Evolutionary conservation across 768 basidiomycete species (phyloP), one percentile per base, ranked within the genome.

Genomic region (Trametes maxima): DNA sequence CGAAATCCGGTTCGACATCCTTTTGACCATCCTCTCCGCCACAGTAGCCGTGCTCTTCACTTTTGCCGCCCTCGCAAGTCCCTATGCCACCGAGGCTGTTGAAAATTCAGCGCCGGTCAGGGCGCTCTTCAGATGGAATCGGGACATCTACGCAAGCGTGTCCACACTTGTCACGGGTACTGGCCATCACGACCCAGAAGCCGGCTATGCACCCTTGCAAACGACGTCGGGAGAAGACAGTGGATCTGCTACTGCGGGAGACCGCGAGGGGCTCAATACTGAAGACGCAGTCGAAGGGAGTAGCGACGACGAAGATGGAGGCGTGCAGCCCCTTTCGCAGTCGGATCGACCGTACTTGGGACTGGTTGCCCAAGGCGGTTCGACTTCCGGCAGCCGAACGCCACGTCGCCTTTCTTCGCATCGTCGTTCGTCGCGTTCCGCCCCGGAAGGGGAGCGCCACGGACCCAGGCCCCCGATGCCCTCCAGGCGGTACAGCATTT

Each of bases 1-100:
- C 28, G 28, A 48, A 3, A 66, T 72, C n/a, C 59, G 51, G 19
- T 70, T 69, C 57, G 54, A 70, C 54, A 57, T 61, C 35, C 21
- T 46, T 19, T 64, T 69, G 48, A 72, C 71, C 21, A 52, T 68
- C 22, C 58, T 69, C 19, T 71, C 69, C 28, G 71, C 71, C 14
- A 40, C 61, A 24, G 66, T 72, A 51, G 71, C 71, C 8, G 67
- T 72, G 25, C 24, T 52, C 16, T 72, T 72, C 66, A 72, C 71
- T 12, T 72, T 69, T 37, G 69, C 69, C 12, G 70, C 69, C 1
- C 61, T 72, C 44, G 65, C 68, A 0, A 69, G 65, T 49, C 64
- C 65, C 16, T 68, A 72, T 36, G 61, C 65, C 2, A 47, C 60
- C 8, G 67, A 70, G 25, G 57, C 62, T 8, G 59, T 70, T 17